A percentile compares a stretch with the other conserved stretches of the same genome.
phyloP scores from a whole-genome alignment of 345 rosid genomes.

The Mercurialis annua region DNA sequence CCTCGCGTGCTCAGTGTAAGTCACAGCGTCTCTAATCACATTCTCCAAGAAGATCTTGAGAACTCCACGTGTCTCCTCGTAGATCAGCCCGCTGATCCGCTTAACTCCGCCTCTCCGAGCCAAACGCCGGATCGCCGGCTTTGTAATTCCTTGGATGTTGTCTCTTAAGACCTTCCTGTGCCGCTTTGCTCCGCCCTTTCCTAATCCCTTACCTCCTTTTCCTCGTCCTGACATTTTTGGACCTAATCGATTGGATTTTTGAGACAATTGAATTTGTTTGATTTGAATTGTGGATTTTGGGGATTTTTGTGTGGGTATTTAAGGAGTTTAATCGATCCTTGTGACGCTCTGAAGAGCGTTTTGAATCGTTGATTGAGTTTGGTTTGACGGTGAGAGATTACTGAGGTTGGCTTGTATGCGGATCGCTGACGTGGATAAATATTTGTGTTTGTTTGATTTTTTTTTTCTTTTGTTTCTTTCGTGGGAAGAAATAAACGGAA shows the following conservation, averaged over 20 bases:
- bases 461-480: no score
- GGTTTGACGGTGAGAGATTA: constrained; percentile 17
- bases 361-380: constrained; percentile 12
- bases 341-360: not conserved
- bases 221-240: constrained; percentile 38
- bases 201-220: constrained; percentile 43
- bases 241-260: no score
- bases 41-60: constrained; percentile 41
- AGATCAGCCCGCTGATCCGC: constrained; percentile 42
- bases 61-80: constrained; percentile 41
- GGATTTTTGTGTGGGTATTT: not conserved
- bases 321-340: constrained; percentile 9
- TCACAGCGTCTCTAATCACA: constrained; percentile 40
- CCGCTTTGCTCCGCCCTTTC: constrained; percentile 45
- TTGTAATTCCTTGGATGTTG: constrained; percentile 41
- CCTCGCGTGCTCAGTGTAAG: constrained; percentile 43
- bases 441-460: not conserved
- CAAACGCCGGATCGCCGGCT: constrained; percentile 38
- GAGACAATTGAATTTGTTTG: no score
- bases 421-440: constrained; percentile 35
- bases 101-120: constrained; percentile 43
- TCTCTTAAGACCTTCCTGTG: constrained; percentile 41
- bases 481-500: no score
- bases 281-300: not conserved
- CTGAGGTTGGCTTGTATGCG: not conserved